A percentile compares a stretch with the other conserved stretches of the same genome.
Evolutionary conservation across 2,329 filamentous ascomycete species (phyloP).

Genomic region (Clarireedia homoeocarpa): DNA sequence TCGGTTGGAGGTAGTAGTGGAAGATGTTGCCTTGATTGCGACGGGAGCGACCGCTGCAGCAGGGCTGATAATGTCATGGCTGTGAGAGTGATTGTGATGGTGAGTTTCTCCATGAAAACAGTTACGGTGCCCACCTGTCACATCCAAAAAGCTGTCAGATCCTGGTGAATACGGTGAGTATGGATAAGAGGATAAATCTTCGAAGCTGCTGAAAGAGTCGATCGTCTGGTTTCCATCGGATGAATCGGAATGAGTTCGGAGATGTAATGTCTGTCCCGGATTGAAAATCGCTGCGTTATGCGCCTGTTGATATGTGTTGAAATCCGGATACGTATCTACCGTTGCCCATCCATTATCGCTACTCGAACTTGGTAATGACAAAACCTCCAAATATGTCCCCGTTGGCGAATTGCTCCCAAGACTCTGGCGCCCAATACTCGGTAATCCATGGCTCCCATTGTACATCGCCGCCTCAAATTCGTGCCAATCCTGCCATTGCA

Average conservation of each 20-base stretch:
- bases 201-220: constrained; percentile 62
- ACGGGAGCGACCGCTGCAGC: constrained; percentile 60
- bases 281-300: constrained; percentile 70
- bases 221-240: constrained; percentile 57
- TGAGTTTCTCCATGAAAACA: constrained; percentile 51
- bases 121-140: constrained; percentile 44
- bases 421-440: constrained; percentile 39
- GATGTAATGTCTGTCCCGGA: constrained; percentile 80
- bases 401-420: constrained; percentile 61
- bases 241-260: constrained; percentile 80
- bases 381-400: constrained; percentile 74
- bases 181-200: constrained; percentile 59
- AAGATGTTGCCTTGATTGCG: constrained; percentile 59
- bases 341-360: constrained; percentile 84
- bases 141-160: constrained; percentile 67
- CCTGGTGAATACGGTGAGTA: constrained; percentile 76
- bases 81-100: constrained; percentile 39
- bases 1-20: constrained; percentile 41
- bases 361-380: constrained; percentile 71
- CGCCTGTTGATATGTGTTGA: constrained; percentile 57
- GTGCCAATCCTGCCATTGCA: constrained; percentile 67
- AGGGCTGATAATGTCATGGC: constrained; percentile 55
- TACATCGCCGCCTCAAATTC: constrained; percentile 68
- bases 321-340: constrained; percentile 67
- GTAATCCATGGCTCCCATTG: constrained; percentile 39